Conservation (phyloP, 176 grass and related monocot genomes). For the bread wheat (Triticum aestivum) region IWGSC_CS_RefSeq_v2.1 NC_057794.1:386405189-386405688, state of each 20-base stretch:
- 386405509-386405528: not conserved
- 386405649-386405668: not conserved
- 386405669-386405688: not conserved
- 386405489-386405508: not conserved
- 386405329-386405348: slow-evolving; percentile 16
- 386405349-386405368: not conserved
- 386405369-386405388: not conserved
- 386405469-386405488: not conserved
- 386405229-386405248: slow-evolving; percentile 25
- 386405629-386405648: not conserved
- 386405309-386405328: slow-evolving; percentile 40
- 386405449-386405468: slow-evolving; percentile 38
- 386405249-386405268: not conserved
- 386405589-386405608: slow-evolving; percentile 10
- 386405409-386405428: slow-evolving; percentile 26
- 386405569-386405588: not conserved
- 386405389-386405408: slow-evolving; percentile 33
- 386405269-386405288: slow-evolving; percentile 11
- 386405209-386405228: slow-evolving; percentile 38
- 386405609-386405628: not conserved
- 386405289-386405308: slow-evolving; percentile 34
- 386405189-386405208: slow-evolving; percentile 26
- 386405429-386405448: slow-evolving; percentile 9
- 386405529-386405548: not conserved
- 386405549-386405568: not conserved